Percentiles rank a stretch among this genome's conserved stretches.
phyloP scores from a whole-genome alignment of 139 green algal genomes.

The Gonium pectorale region DNA sequence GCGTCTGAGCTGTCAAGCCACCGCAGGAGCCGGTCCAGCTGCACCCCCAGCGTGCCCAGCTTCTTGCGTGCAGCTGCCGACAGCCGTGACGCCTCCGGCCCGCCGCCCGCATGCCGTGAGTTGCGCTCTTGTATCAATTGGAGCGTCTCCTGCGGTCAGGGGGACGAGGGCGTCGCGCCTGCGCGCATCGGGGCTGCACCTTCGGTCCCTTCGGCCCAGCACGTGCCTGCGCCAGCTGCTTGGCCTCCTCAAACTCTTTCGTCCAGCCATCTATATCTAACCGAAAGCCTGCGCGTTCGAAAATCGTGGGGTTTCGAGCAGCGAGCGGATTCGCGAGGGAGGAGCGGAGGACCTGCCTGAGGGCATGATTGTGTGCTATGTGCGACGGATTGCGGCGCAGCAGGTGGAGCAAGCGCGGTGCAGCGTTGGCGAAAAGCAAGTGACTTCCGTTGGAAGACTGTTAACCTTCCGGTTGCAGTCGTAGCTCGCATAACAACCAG shows the following conservation, averaged over 20 bases:
- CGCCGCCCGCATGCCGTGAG: conserved; percentile 69
- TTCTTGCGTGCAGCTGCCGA: conserved; percentile 85
- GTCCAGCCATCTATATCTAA: conserved; percentile 78
- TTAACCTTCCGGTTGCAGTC: too few species aligned
- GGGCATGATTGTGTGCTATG: conserved; percentile 8
- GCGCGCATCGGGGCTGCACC: neutral
- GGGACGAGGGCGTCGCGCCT: too few species aligned
- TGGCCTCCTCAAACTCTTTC: conserved; percentile 79
- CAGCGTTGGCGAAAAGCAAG: too few species aligned
- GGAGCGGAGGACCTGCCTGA: conserved; percentile 1
- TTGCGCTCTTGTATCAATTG: conserved; percentile 82
- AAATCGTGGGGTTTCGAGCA: neutral
- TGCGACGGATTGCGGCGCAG: too few species aligned
- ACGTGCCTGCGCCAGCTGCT: conserved; percentile 75
- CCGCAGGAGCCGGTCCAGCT: conserved; percentile 73
- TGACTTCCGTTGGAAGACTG: too few species aligned
- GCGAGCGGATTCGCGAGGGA: neutral
- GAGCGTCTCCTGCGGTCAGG: conserved; percentile 12
- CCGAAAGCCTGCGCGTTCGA: conserved; percentile 58
- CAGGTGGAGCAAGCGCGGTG: too few species aligned
- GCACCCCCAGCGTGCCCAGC: conserved; percentile 79
- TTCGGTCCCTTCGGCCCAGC: neutral
- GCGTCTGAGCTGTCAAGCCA: conserved; percentile 70
- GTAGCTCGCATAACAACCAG: too few species aligned
- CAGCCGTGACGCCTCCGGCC: conserved; percentile 81